Conservation (phyloP, 768 basidiomycete species). For the Leccinum rimulosum region DNA sequence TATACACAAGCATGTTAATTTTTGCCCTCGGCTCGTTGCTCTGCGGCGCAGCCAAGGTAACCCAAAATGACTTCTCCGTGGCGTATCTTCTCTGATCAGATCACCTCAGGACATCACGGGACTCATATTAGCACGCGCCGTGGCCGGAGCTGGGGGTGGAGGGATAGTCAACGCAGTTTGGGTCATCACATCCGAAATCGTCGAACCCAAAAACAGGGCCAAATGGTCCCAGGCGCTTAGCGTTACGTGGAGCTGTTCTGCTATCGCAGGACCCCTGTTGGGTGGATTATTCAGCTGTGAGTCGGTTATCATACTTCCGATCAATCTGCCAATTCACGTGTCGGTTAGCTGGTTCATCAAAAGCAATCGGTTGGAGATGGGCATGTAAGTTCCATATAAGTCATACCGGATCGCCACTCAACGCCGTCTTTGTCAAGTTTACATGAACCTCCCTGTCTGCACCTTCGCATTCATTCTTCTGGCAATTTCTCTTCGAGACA, state of each 20-base stretch:
- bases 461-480: constrained; percentile 57
- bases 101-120: constrained; percentile 42
- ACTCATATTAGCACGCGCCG: constrained; percentile 63
- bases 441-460: constrained; percentile 79
- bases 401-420: constrained; percentile 16
- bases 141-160: constrained; percentile 81
- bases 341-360: constrained; percentile 30
- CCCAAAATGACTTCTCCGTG: constrained; percentile 15
- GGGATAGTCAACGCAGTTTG: constrained; percentile 85
- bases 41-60: constrained; percentile 72
- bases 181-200: constrained; percentile 84
- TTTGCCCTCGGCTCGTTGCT: constrained; percentile 79
- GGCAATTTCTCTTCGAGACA: constrained; percentile 54
- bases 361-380: constrained; percentile 71
- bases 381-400: constrained; percentile 56
- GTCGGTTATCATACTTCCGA: constrained; percentile 24
- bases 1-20: constrained; percentile 70
- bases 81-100: constrained; percentile 16
- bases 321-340: constrained; percentile 18
- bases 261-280: constrained; percentile 78
- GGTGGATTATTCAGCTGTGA: constrained; percentile 79
- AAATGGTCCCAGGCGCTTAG: constrained; percentile 87
- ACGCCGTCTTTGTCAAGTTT: constrained; percentile 48
- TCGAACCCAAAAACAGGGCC: constrained; percentile 64
- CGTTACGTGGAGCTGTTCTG: constrained; percentile 84